Evolutionary conservation across 1,139 yeast species (phyloP), one percentile per base, ranked within the genome.

Genomic region (Protomyces arabidopsidicola): DNA sequence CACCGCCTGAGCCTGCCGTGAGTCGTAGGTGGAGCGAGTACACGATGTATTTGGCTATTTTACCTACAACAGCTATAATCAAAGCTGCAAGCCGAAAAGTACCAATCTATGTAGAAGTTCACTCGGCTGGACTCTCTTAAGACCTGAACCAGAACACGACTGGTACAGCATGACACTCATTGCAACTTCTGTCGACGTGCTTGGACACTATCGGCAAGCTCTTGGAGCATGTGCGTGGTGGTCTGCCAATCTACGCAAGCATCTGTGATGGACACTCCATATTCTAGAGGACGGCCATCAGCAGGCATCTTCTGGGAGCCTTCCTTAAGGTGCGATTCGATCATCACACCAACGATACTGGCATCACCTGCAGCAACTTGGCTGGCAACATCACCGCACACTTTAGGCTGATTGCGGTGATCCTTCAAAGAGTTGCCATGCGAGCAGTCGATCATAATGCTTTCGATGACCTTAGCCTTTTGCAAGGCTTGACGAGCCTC

Each of bases 391-490:
- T 80, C 82, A 59, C 81, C 80, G 71, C 88, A 85, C 22, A 91
- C 98, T 76, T 82, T 85, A 65, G 98, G 97, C 79, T 93, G 98
- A 79, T 91, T 91, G 76, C 87, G 83, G 86, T 84, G 90, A 77
- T 93, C 96, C 79, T 93, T 93, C 76, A 81, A 84, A 50, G 98
- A 90, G 81, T 93, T 93, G 72, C 96, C 98, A 77, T 93, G 98
- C 60, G 97, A 90, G 78, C 97, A 93, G 78, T 93, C 98, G 69
- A 93, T 86, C 98, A 93, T 91, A 71, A 90, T 80, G 63, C 81
- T 80, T 67, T 79, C 82, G 65, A 67, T 71, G 34, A 73, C 71
- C 20, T 70, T 70, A 2, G 76, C 79, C 53, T 73, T 75, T 45
- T 79, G 80, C 63, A 85, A 76, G 72, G 83, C 82, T 64, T 79